These are phyloP conservation scores for Chaetomium fimeti DNA, from an alignment of 495 filamentous ascomycete genomes.

Conservation along the genomic window DNA sequence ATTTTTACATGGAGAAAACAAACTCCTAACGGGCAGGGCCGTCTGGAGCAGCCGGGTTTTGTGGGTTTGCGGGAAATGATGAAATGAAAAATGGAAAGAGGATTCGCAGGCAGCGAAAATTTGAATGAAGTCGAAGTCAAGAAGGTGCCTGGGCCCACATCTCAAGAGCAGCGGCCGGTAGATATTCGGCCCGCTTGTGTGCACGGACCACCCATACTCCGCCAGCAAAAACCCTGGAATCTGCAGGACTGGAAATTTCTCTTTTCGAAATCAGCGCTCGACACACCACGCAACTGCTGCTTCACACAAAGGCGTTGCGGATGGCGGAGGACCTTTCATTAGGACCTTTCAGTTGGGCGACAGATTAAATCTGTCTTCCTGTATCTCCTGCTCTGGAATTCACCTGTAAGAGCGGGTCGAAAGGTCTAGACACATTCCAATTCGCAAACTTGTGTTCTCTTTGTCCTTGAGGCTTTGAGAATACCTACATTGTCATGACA, in stretches of 20 bases:
- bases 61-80: conserved; percentile 25
- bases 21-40: conserved; percentile 23
- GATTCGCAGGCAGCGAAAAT: conserved; percentile 33
- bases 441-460: neutral
- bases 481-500: too few relatives aligned
- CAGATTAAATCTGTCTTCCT: conserved; percentile 68
- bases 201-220: conserved; percentile 20
- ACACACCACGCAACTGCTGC: conserved; percentile 43
- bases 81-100: conserved; percentile 28
- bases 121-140: conserved; percentile 35
- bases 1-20: conserved; percentile 49
- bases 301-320: conserved; percentile 40
- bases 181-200: conserved; percentile 25
- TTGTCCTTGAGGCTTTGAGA: too few relatives aligned
- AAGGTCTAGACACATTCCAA: conserved; percentile 46
- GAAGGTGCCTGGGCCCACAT: conserved; percentile 10
- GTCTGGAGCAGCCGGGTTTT: conserved; percentile 28
- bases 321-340: conserved; percentile 66
- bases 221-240: conserved; percentile 10
- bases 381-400: conserved; percentile 96
- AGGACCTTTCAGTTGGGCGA: conserved; percentile 61
- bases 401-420: conserved; percentile 81
- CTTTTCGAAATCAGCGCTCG: conserved; percentile 53
- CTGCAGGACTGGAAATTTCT: conserved; percentile 20
- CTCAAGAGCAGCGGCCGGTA: conserved; percentile 12